Base-by-base conservation (phyloP, 1,139 yeast species). In the Geotrichum cucujoidarum region DNA sequence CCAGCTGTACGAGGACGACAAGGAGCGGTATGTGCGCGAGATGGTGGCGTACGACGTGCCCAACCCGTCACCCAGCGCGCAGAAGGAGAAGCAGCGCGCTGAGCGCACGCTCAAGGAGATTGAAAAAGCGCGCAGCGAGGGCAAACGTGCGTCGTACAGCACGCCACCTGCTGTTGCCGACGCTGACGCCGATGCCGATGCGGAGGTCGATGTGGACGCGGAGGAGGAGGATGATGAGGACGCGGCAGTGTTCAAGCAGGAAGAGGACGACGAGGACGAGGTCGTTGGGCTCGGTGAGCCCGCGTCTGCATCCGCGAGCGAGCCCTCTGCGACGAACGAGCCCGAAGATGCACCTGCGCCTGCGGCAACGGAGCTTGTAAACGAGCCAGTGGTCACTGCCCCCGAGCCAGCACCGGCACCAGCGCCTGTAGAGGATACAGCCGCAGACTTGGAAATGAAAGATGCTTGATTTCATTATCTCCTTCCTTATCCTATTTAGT, bases 1-100 rank as follows among this genome's bases (percentile, higher is more conserved):
- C 59, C 82, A 83, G 53, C 65, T 83, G 49, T 89, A 83, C 61
- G 94, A 83, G 61, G 87, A 83, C 50, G 97, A 88, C 57, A 81
- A 84, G 60, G 75, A 76, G 48, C 77, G 95, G 58, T 88, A 86
- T 61, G 79, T 80, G 48, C 75, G 73, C 45, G 95, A 88, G 61
- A 81, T 87, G 83, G 77, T 72, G 40, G 78, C 73, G 29, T 88
- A 85, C 58, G 77, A 74, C 43, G 56, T 60, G 35, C 61, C 57
- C 39, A 60, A 54, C 49, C 58, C 55, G 14, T 52, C 57, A 1
- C 52, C 52, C 17, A 55, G 55, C 22, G 65, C 43, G 47, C 59
- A 46, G 57, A 54, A 42, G 56, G 61, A 48, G 60, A 58, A 47
- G 54, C 55, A 43, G 53, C 53, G 53, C 41, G 63, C 59, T 43